Evolutionary conservation across 768 basidiomycete genomes (phyloP), one percentile per base, ranked within the genome.

Genomic region (Trametes cubensis): DNA sequence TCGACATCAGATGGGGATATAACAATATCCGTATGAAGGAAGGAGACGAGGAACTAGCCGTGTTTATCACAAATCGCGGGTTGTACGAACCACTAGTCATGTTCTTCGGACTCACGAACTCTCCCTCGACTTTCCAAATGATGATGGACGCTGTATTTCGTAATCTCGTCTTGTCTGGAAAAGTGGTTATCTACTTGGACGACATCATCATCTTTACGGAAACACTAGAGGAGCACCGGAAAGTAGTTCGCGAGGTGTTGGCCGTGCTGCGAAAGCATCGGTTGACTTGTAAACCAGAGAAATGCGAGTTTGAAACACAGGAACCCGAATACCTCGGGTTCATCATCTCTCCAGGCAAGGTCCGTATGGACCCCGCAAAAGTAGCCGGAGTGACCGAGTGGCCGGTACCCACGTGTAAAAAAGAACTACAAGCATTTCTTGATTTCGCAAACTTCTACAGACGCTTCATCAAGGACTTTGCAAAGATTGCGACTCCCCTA

Each of bases 111-210:
- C 54, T 74, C 17, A 73, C 61, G 21, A 79, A 82, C 53, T 65
- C 67, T 2, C 74, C 76, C 8, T 74, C 76, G 0, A 73, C 75
- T 0, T 82, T 82, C 62, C 74, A 76, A 39, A 54, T 46, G 0
- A 69, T 74, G 65, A 75, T 75, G 68, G 71, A 76, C 62, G 66
- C 70, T 64, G 55, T 76, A 6, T 71, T 77, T 46, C 18, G 58
- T 10, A 69, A 78, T 42, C 2, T 75, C 50, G 70, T 81, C n/a
- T 61, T 66, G 3, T 20, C 58, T 26, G 72, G 73, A 0, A 71
- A 76, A 25, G 74, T 84, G n/a, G 63, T 72, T 0, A 75, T 83
- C 44, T 80, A 84, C 64, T 65, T 82, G 38, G 79, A 81, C 58
- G 74, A 82, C 59, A 78, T 81, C 20, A 39, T 72, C 20, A 67